phyloP scores from a whole-genome alignment of 805 yeast species.

The Lipomyces kockii region DNA sequence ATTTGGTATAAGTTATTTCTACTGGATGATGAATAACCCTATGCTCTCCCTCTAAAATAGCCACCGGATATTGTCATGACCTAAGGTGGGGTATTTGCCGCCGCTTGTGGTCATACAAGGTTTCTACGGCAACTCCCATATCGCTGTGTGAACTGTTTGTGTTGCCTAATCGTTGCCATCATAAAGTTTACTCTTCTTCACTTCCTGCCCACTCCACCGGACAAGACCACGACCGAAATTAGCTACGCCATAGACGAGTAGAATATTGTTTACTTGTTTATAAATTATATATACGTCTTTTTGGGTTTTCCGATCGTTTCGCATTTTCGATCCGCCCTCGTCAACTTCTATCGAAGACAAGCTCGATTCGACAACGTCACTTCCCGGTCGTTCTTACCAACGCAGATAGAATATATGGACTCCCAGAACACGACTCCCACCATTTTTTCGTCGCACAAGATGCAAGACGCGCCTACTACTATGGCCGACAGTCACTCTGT shows the following conservation, averaged over 20 bases:
- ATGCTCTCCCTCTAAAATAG: too few species aligned
- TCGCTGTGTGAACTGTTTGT: not conserved
- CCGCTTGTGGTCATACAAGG: not conserved
- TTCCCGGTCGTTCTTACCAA: not conserved
- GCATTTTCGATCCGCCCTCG: constrained; percentile 3
- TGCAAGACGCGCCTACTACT: constrained; percentile 32
- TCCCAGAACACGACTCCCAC: constrained; percentile 35
- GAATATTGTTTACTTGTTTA: not conserved
- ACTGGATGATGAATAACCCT: too few species aligned
- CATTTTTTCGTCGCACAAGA: constrained; percentile 31
- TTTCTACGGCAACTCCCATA: not conserved
- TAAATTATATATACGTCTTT: not conserved
- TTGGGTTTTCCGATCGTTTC: constrained; percentile 2
- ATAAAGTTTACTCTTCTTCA: not conserved
- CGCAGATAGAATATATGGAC: constrained; percentile 28
- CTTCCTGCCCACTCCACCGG: not conserved
- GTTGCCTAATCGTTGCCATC: not conserved
- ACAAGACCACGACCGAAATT: not conserved
- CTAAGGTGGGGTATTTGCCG: not conserved
- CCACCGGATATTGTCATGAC: too few species aligned
- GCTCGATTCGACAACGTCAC: constrained; percentile 5
- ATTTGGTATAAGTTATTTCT: too few species aligned
- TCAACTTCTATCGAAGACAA: not conserved
- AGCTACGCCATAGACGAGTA: not conserved
- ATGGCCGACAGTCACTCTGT: constrained; percentile 54